phyloP scores from a whole-genome alignment of 108 stramenopile species.

The Ochromonas danica region DNA sequence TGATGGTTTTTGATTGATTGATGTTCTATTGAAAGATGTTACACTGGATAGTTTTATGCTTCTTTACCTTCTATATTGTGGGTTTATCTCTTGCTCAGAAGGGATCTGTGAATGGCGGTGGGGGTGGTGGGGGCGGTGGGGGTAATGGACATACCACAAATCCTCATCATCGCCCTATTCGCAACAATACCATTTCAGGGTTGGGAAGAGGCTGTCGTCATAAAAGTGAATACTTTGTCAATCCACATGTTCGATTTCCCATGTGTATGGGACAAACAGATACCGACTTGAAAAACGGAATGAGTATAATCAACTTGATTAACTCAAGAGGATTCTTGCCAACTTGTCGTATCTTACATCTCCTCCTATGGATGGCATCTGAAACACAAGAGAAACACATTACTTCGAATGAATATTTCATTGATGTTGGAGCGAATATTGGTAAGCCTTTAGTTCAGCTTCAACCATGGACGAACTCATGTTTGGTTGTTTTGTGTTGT shows the following conservation, averaged over 20 bases:
- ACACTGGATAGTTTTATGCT: too few relatives aligned
- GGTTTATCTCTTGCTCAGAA: too few relatives aligned
- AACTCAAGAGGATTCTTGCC: slow-evolving; percentile 1
- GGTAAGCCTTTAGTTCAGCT: background rate
- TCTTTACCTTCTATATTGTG: too few relatives aligned
- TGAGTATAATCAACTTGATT: slow-evolving; percentile 25
- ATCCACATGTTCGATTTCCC: background rate
- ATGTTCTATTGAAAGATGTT: too few relatives aligned
- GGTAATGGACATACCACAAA: background rate
- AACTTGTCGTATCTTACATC: background rate
- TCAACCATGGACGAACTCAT: too few relatives aligned
- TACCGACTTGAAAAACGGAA: slow-evolving; percentile 4
- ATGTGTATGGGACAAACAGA: slow-evolving; percentile 23
- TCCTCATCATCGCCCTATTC: slow-evolving; percentile 2
- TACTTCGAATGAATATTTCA: background rate
- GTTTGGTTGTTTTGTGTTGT: too few relatives aligned
- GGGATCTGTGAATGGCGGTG: too few relatives aligned
- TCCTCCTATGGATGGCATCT: background rate
- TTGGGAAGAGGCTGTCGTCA: background rate
- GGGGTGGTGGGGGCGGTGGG: too few relatives aligned
- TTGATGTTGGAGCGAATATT: slow-evolving; percentile 13
- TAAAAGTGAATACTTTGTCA: background rate
- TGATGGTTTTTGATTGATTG: too few relatives aligned
- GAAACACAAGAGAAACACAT: background rate
- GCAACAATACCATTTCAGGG: slow-evolving; percentile 5